These are phyloP conservation scores for Fusarium siculi DNA, from an alignment of 2,329 filamentous ascomycete species.

Conservation along the genomic window DNA sequence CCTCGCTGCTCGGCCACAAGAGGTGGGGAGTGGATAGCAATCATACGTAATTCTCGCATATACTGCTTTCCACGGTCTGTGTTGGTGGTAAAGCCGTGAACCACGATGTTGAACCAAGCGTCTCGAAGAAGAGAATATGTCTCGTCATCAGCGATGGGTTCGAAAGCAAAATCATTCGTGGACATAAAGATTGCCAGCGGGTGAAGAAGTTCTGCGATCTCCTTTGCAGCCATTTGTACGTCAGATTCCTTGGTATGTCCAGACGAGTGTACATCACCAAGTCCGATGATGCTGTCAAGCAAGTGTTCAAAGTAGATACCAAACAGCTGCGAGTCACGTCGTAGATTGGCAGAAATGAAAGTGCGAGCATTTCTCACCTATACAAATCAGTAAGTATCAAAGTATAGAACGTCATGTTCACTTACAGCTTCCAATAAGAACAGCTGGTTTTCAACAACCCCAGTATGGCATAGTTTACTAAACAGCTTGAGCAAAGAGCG, in stretches of 20 bases:
- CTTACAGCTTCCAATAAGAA: constrained; percentile 77
- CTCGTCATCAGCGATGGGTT: constrained; percentile 69
- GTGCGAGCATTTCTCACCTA: constrained; percentile 81
- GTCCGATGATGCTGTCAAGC: constrained; percentile 87
- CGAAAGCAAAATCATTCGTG: constrained; percentile 65
- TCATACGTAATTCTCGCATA: constrained; percentile 78
- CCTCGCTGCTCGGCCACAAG: constrained; percentile 88
- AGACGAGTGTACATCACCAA: constrained; percentile 83
- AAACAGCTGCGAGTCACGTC: constrained; percentile 77
- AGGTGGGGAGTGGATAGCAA: constrained; percentile 88
- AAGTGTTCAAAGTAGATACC: constrained; percentile 86
- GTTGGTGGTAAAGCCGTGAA: constrained; percentile 85
- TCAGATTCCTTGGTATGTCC: constrained; percentile 81
- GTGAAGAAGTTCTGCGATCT: constrained; percentile 87
- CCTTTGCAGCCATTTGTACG: constrained; percentile 81
- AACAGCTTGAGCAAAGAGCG: constrained; percentile 87
- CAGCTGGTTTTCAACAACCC: constrained; percentile 74
- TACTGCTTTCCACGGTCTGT: constrained; percentile 80
- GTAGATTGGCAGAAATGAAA: constrained; percentile 77
- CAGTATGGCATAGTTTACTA: constrained; percentile 77
- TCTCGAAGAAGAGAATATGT: constrained; percentile 81
- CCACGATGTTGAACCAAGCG: constrained; percentile 97
- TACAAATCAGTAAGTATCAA: constrained; percentile 21
- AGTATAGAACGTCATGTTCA: constrained; percentile 22
- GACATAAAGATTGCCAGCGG: constrained; percentile 90